Evolutionary conservation across 164 flowering plant species (phyloP), one percentile per base, ranked within the genome.

Genomic region (Vitis rupestris): DNA sequence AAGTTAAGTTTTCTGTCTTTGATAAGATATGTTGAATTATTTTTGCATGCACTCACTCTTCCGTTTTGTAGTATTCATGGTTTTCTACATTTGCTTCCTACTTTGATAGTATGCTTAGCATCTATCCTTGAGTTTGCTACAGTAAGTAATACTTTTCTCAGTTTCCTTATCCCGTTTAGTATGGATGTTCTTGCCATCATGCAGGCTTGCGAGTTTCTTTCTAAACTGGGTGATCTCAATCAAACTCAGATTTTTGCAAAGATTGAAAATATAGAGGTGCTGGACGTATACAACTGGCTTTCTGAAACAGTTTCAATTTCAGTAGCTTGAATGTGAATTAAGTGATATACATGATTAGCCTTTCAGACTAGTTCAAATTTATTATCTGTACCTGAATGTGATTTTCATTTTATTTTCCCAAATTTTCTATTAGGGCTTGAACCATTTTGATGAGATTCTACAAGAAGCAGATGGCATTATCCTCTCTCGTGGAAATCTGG

Each of bases 381-480:
- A 37, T 37, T 37, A 37, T 37, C 44, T 37, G 7, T 6, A 37
- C 44, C 7, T 37, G 44, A 37, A 37, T 37, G 27, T 23, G 44
- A 37, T 37, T 37, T 37, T 37, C 65, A 3, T 68, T 57, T 50
- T 2, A 50, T 23, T 16, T 61, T 29, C n/a, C 12, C 23, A 51
- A 51, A 12, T 60, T 59, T 16, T 12, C 27, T 70, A 74, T 17
- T 75, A 88, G 95, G 92, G 95, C 1, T 75, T 90, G 74, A 75
- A 16, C 30, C 87, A 88, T 80, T 90, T 90, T 77, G 92, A 90
- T 75, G 95, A 88, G 74, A 88, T 90, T 50, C 79, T 90, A 10
- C 81, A 80, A 78, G 95, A 86, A 81, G 92, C 95, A 29, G 92
- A 90, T 74, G 94, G 94, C 9, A 72, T 90, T 62, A 88, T 90